Evolutionary conservation across 768 basidiomycete genomes (phyloP).

Genomic region (Calocera viscosa): DNA sequence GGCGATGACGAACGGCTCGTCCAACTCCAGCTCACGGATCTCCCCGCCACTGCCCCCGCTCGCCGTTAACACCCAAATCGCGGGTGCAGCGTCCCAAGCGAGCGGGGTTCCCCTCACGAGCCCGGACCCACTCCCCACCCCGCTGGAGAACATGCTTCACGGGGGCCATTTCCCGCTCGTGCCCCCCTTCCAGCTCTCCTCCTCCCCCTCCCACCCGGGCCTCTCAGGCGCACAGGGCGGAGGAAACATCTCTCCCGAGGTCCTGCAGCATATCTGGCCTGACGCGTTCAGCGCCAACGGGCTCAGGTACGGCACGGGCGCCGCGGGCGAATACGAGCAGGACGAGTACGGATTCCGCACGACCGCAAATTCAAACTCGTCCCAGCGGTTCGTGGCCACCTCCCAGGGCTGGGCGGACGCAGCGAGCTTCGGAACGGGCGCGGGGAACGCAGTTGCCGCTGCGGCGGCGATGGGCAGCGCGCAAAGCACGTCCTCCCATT

Average conservation of each 20-base stretch:
- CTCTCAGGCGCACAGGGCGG: neutral
- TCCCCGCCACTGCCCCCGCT: neutral
- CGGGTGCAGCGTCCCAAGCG: neutral
- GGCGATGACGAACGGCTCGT: constrained; percentile 7
- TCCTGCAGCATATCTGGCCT: constrained; percentile 4
- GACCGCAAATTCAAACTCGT: neutral
- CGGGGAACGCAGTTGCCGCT: neutral
- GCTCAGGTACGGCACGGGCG: neutral
- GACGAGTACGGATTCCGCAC: constrained; percentile 5
- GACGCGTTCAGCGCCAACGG: constrained; percentile 4
- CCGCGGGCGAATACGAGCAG: neutral
- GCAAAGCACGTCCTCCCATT: neutral
- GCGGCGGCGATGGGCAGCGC: neutral
- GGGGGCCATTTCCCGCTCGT: neutral
- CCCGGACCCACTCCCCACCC: neutral
- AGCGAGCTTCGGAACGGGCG: neutral
- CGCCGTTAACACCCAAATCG: neutral
- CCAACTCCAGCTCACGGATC: neutral
- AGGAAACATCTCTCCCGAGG: neutral
- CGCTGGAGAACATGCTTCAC: neutral
- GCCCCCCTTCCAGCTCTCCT: constrained; percentile 4
- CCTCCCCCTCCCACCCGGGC: neutral
- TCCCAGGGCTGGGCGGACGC: neutral
- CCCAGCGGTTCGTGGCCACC: neutral
- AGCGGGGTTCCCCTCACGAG: neutral